These are phyloP conservation scores for Arthrinium phaeospermum DNA, from an alignment of 2,329 filamentous ascomycete genomes.

Conservation along the genomic window DNA sequence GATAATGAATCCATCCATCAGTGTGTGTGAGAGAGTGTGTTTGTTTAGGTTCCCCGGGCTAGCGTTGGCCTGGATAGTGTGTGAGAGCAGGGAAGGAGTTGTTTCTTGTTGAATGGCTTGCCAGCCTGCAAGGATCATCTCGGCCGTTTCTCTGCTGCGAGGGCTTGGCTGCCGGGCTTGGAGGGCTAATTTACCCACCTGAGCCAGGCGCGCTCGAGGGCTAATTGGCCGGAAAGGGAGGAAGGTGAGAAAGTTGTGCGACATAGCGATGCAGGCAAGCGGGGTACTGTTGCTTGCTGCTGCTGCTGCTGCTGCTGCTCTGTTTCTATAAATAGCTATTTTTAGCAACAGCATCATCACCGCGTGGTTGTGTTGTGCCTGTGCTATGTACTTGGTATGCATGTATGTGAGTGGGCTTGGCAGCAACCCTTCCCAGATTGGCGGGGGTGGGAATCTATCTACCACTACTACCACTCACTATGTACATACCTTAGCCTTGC, in stretches of 20 bases:
- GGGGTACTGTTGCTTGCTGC: constrained; percentile 7
- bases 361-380: constrained; percentile 31
- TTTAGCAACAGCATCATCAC: constrained; percentile 33
- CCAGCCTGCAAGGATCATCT: constrained; percentile 7
- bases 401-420: constrained; percentile 1
- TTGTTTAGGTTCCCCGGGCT: constrained; percentile 3
- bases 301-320: neutral
- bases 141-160: neutral
- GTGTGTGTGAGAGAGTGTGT: no score
- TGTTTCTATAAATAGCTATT: constrained; percentile 41
- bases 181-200: constrained; percentile 35
- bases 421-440: constrained; percentile 1
- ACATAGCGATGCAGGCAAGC: constrained; percentile 13
- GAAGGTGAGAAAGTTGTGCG: constrained; percentile 23
- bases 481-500: neutral
- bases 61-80: constrained; percentile 3
- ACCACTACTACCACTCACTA: no score
- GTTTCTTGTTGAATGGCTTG: constrained; percentile 11
- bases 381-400: constrained; percentile 19
- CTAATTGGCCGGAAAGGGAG: constrained; percentile 35
- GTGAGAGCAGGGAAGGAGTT: constrained; percentile 6
- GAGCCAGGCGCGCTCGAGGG: constrained; percentile 22
- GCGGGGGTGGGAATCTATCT: constrained; percentile 10
- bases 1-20: neutral
- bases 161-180: neutral